These are phyloP conservation scores for Pythium insidiosum DNA, from an alignment of 352 stramenopile genomes.

Conservation along the genomic window DNA sequence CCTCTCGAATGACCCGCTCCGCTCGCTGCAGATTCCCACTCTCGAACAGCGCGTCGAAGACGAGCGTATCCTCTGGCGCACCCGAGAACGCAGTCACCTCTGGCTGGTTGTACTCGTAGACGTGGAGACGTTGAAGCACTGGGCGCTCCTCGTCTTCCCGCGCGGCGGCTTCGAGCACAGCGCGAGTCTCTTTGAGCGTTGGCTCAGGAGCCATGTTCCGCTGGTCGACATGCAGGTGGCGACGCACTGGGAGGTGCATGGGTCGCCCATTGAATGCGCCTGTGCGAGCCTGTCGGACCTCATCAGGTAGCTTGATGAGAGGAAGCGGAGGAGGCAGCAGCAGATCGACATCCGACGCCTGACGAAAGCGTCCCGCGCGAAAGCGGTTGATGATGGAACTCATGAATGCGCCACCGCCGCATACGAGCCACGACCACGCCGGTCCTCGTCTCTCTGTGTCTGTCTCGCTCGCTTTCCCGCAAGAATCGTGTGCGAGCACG, in stretches of 20 bases:
- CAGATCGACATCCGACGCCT: slow-evolving; percentile 11
- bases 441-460: background rate
- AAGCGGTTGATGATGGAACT: slow-evolving; percentile 9
- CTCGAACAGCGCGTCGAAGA: slow-evolving; percentile 76
- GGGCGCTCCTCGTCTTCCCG: slow-evolving; percentile 22
- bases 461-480: too few species aligned
- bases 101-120: slow-evolving; percentile 74
- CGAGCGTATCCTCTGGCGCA: slow-evolving; percentile 38
- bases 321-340: slow-evolving; percentile 49
- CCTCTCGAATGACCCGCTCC: slow-evolving; percentile 43
- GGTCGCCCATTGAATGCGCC: slow-evolving; percentile 29
- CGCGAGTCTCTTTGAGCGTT: slow-evolving; percentile 33
- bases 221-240: slow-evolving; percentile 20
- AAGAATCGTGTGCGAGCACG: too few species aligned
- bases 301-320: slow-evolving; percentile 46
- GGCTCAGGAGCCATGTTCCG: slow-evolving; percentile 21
- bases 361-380: slow-evolving; percentile 11
- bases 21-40: slow-evolving; percentile 55
- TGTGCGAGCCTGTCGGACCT: slow-evolving; percentile 29
- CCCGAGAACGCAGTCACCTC: slow-evolving; percentile 24
- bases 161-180: slow-evolving; percentile 25
- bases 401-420: too few species aligned
- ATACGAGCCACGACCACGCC: too few species aligned
- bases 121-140: slow-evolving; percentile 22
- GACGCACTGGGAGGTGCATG: slow-evolving; percentile 33